phyloP scores from a whole-genome alignment of 148 eudicot species.

The Fallopia convolvulus region DNA sequence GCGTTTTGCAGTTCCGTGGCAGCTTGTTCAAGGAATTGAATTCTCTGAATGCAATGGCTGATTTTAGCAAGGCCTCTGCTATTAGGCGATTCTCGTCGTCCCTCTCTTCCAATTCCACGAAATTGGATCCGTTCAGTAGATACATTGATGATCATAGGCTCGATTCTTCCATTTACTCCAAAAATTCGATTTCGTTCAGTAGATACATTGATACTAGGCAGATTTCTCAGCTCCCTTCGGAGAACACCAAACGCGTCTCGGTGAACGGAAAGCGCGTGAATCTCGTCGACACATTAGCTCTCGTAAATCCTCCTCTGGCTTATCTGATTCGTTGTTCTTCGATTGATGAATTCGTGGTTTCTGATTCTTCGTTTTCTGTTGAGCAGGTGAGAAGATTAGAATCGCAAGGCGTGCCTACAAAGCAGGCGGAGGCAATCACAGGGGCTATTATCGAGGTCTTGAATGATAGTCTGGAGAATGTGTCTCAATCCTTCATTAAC shows the following conservation, averaged over 20 bases:
- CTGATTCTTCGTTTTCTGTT: not conserved
- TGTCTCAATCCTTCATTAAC: conserved; percentile 53
- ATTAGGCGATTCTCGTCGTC: conserved; percentile 11
- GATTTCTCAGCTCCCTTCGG: conserved; percentile 34
- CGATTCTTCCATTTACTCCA: not conserved
- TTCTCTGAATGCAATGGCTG: not conserved
- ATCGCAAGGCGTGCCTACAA: conserved; percentile 66
- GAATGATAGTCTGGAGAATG: conserved; percentile 69
- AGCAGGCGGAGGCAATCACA: conserved; percentile 82
- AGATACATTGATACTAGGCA: conserved; percentile 18
- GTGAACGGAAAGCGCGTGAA: conserved; percentile 45
- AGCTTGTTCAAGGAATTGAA: conserved; percentile 10
- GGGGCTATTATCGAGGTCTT: conserved; percentile 60
- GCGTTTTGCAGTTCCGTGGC: conserved; percentile 13
- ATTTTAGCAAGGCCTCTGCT: conserved; percentile 11
- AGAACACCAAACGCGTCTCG: conserved; percentile 36
- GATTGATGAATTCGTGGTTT: not conserved
- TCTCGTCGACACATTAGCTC: conserved; percentile 82
- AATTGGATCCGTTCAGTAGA: not conserved
- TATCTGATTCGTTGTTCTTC: not conserved
- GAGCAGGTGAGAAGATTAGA: conserved; percentile 65
- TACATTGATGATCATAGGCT: not conserved
- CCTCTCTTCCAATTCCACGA: conserved; percentile 1
- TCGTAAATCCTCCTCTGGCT: conserved; percentile 28
- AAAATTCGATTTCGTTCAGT: conserved; percentile 2